These are phyloP conservation scores for Trichoderma parareesei DNA, from an alignment of 495 filamentous ascomycete genomes.

Conservation along the genomic window DNA sequence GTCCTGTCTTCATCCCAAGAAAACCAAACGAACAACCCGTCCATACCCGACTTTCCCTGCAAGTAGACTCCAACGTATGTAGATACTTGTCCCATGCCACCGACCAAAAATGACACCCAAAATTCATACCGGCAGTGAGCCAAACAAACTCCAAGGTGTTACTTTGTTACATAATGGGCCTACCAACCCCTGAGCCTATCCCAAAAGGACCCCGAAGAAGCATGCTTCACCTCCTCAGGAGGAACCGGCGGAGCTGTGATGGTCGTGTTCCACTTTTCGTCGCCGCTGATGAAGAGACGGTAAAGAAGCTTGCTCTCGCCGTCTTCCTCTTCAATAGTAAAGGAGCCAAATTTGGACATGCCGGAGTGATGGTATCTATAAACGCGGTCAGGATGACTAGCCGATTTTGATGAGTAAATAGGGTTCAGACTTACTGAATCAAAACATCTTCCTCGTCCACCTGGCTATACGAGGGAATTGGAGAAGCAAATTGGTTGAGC, in stretches of 20 bases:
- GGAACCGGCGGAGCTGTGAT: constrained; percentile 41
- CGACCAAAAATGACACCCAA: neutral
- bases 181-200: constrained; percentile 23
- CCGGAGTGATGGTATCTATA: constrained; percentile 71
- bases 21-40: neutral
- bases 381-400: constrained; percentile 14
- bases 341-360: constrained; percentile 81
- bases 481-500: constrained; percentile 86
- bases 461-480: constrained; percentile 73
- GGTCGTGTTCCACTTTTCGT: constrained; percentile 64
- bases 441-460: constrained; percentile 67
- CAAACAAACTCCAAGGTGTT: constrained; percentile 2
- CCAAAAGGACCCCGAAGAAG: constrained; percentile 31
- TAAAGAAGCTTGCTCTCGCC: constrained; percentile 65
- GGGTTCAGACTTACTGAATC: constrained; percentile 52
- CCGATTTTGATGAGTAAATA: neutral
- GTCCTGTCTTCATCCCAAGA: neutral
- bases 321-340: constrained; percentile 69
- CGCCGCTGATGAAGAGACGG: constrained; percentile 72
- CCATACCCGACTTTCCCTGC: neutral
- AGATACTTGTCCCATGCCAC: neutral
- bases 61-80: neutral
- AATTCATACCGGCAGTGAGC: neutral
- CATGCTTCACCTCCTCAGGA: constrained; percentile 14
- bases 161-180: constrained; percentile 14